Conservation (phyloP, 2,329 filamentous ascomycete genomes). For the Leptodontidium sp. region DNA sequence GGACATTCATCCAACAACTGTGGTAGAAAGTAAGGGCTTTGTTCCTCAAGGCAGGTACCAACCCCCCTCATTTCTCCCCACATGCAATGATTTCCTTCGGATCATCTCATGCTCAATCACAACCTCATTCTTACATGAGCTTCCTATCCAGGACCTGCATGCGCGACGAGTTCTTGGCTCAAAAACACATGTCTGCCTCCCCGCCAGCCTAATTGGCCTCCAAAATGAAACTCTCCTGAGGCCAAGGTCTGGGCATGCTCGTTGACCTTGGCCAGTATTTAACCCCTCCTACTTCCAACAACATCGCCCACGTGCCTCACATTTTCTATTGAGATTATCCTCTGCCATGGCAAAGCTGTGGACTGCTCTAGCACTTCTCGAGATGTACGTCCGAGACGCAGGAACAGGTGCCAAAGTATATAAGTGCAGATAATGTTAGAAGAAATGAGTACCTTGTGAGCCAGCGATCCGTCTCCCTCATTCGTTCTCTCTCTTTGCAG, state of each 20-base stretch:
- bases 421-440: background rate
- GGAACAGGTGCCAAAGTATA: background rate
- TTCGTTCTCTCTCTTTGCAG: background rate
- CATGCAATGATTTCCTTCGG: background rate
- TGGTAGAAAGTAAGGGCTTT: background rate
- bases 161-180: background rate
- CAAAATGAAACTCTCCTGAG: background rate
- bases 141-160: conserved; percentile 16
- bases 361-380: conserved; percentile 7
- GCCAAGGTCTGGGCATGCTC: conserved; percentile 14
- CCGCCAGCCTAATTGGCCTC: conserved; percentile 3
- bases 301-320: conserved; percentile 1
- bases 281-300: background rate
- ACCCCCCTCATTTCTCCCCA: background rate
- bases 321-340: background rate
- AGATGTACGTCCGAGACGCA: background rate
- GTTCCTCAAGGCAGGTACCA: background rate
- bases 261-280: conserved; percentile 1
- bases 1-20: too few relatives aligned
- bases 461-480: background rate
- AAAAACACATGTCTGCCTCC: background rate
- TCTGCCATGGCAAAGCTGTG: background rate
- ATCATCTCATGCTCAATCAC: background rate
- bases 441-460: conserved; percentile 8
- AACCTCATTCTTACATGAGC: background rate